Conservation (phyloP, 305 asterid genomes). For the Solanum hybrid region DNA sequence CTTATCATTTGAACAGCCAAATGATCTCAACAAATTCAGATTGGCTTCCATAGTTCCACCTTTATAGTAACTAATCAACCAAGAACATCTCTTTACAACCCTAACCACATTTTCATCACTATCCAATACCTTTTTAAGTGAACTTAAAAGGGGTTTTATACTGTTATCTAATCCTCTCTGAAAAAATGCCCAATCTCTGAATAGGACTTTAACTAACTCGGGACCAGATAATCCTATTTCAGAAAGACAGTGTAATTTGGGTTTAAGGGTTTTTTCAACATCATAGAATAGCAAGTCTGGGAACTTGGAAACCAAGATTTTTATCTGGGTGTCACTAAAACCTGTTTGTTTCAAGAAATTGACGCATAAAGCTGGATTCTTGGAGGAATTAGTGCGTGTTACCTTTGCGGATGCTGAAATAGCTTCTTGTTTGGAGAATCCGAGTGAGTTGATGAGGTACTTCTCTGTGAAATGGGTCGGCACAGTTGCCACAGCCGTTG, state of each 20-base stretch:
- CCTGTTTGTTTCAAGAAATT: constrained; percentile 10
- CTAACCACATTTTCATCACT: constrained; percentile 3
- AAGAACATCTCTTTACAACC: background rate
- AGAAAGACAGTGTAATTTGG: constrained; percentile 2
- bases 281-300: background rate
- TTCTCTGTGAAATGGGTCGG: background rate
- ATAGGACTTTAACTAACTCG: background rate
- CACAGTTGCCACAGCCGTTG: background rate
- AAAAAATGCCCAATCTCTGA: background rate
- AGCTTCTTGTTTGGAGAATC: constrained; percentile 10
- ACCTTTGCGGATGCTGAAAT: background rate
- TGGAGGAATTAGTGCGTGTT: background rate
- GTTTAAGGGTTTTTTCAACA: constrained; percentile 12
- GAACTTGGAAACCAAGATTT: background rate
- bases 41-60: background rate
- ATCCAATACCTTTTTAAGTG: background rate
- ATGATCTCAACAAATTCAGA: background rate
- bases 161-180: background rate
- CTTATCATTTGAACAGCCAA: constrained; percentile 6
- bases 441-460: constrained; percentile 1
- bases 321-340: constrained; percentile 4
- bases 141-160: background rate
- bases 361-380: background rate
- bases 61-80: background rate
- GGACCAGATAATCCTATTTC: constrained; percentile 15